Evolutionary conservation across 2,329 filamentous ascomycete genomes (phyloP).

Genomic region (Pseudocercospora cruenta): DNA sequence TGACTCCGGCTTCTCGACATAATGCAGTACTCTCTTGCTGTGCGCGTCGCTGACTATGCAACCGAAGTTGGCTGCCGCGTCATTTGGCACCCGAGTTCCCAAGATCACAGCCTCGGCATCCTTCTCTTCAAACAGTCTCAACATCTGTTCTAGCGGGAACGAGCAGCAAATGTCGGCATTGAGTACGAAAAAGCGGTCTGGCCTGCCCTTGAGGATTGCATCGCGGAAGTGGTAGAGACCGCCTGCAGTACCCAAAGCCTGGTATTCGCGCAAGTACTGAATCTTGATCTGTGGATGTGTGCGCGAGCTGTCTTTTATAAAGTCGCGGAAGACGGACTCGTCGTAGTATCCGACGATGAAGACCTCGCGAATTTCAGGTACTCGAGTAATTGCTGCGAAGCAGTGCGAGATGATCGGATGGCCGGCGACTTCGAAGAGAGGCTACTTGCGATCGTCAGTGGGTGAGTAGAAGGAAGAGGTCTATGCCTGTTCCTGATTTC

Average conservation of each 20-base stretch:
- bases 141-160: constrained; percentile 95
- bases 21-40: constrained; percentile 93
- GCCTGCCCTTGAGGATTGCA: constrained; percentile 93
- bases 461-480: neutral
- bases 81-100: constrained; percentile 86
- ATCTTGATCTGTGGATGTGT: constrained; percentile 87
- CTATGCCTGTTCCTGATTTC: constrained; percentile 22
- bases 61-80: constrained; percentile 93
- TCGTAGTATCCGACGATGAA: constrained; percentile 99
- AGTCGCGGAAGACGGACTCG: constrained; percentile 93
- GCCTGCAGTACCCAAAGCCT: constrained; percentile 91
- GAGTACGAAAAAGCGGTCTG: constrained; percentile 93
- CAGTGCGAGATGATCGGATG: constrained; percentile 99
- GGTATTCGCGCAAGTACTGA: constrained; percentile 96
- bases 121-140: constrained; percentile 89
- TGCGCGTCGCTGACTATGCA: constrained; percentile 95
- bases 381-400: constrained; percentile 85
- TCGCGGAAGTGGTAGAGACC: constrained; percentile 99
- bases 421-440: constrained; percentile 96
- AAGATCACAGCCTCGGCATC: constrained; percentile 96
- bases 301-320: constrained; percentile 86
- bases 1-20: constrained; percentile 98
- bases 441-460: constrained; percentile 55
- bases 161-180: constrained; percentile 99
- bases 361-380: constrained; percentile 91